A percentile compares a stretch with the other conserved stretches of the same genome.
phyloP scores from a whole-genome alignment of 1,139 yeast genomes.

The Candida tetrigidarum region DNA sequence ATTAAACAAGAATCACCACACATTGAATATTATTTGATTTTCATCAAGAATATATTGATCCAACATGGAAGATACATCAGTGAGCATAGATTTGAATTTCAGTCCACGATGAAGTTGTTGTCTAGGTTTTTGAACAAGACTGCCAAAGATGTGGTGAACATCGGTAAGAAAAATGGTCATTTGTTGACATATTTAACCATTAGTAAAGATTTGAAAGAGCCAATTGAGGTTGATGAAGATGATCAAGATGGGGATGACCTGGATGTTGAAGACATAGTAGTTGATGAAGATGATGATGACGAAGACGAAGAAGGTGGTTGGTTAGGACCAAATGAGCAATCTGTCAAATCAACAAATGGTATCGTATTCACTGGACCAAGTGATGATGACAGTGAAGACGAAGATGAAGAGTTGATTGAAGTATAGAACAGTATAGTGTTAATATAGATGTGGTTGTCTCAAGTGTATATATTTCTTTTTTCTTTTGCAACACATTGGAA shows the following conservation, averaged over 20 bases:
- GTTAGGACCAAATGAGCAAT: constrained; percentile 18
- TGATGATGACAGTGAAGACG: constrained; percentile 15
- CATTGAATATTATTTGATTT: constrained; percentile 77
- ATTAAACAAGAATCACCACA: constrained; percentile 71
- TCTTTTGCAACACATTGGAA: constrained; percentile 3
- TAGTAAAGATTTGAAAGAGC: constrained; percentile 24
- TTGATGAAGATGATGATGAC: constrained; percentile 20
- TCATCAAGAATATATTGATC: constrained; percentile 74
- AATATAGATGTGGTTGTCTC: background rate
- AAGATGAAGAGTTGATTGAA: constrained; percentile 17
- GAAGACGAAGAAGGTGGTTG: constrained; percentile 25
- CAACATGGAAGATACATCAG: constrained; percentile 80
- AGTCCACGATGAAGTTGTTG: constrained; percentile 68
- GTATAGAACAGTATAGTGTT: constrained; percentile 9
- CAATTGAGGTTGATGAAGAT: constrained; percentile 20
- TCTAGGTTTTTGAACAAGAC: constrained; percentile 76
- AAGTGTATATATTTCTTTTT: background rate
- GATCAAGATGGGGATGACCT: constrained; percentile 21
- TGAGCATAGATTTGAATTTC: constrained; percentile 63
- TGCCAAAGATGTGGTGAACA: constrained; percentile 70
- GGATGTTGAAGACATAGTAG: constrained; percentile 24
- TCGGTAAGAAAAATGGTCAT: constrained; percentile 60
- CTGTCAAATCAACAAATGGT: constrained; percentile 17
- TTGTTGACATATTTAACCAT: constrained; percentile 45
- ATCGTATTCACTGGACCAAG: constrained; percentile 18